Evolutionary conservation across 768 basidiomycete genomes (phyloP).

Genomic region (Boletus coccyginus): DNA sequence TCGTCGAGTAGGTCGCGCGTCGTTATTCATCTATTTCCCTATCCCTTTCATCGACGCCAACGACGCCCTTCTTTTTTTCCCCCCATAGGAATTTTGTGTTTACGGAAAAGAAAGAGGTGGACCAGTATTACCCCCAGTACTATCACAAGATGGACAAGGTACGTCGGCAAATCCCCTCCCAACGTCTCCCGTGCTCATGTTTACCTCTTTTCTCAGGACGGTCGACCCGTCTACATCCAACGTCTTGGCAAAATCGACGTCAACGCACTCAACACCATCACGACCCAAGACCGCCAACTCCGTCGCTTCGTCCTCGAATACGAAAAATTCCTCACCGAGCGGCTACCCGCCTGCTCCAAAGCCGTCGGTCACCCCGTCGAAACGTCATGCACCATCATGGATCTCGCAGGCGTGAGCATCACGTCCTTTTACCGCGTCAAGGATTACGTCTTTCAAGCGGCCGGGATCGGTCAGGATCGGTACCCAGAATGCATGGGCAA

Average conservation of each 20-base stretch:
- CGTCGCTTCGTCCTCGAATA: slow-evolving; percentile 90
- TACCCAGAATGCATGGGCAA: slow-evolving; percentile 97
- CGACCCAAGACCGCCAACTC: slow-evolving; percentile 84
- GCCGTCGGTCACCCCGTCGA: slow-evolving; percentile 85
- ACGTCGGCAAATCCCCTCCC: background rate
- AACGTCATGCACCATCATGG: slow-evolving; percentile 97
- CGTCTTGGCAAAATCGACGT: slow-evolving; percentile 89
- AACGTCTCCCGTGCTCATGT: background rate
- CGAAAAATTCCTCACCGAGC: slow-evolving; percentile 79
- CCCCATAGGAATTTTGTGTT: slow-evolving; percentile 75
- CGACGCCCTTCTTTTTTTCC: background rate
- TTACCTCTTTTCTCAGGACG: slow-evolving; percentile 56
- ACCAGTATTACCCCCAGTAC: slow-evolving; percentile 93
- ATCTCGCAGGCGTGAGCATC: slow-evolving; percentile 70
- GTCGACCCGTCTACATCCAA: slow-evolving; percentile 94
- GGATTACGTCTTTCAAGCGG: slow-evolving; percentile 79
- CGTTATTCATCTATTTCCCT: no score
- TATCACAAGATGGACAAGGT: slow-evolving; percentile 97
- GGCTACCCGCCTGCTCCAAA: slow-evolving; percentile 75
- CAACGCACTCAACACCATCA: slow-evolving; percentile 73
- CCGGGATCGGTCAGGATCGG: slow-evolving; percentile 81
- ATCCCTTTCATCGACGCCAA: background rate
- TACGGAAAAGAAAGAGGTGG: slow-evolving; percentile 75
- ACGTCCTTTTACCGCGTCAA: slow-evolving; percentile 87
- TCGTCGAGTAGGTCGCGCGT: slow-evolving; percentile 51